phyloP scores from a whole-genome alignment of 305 asterid genomes.

The Nicotiana rustica region DNA sequence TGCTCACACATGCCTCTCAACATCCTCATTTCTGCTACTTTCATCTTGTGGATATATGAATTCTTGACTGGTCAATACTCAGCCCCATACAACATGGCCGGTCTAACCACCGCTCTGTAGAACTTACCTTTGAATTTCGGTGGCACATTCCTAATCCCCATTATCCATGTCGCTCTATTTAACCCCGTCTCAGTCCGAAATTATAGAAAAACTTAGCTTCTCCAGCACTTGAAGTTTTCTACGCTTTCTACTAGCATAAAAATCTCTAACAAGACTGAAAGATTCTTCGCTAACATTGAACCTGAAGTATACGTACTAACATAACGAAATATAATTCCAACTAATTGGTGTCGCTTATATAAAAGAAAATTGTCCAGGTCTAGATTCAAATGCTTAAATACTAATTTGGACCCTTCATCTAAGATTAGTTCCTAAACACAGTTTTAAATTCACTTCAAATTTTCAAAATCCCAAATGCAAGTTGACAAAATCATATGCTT shows the following conservation, averaged over 20 bases:
- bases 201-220: background rate
- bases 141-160: too few species aligned
- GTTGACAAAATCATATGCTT: background rate
- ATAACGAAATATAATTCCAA: background rate
- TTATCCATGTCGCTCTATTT: background rate
- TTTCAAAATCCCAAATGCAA: background rate
- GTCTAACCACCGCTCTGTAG: too few species aligned
- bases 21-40: too few species aligned
- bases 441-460: conserved; percentile 1
- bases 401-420: background rate
- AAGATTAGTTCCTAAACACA: background rate
- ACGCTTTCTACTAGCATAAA: background rate
- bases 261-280: background rate
- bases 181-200: background rate
- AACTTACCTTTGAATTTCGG: too few species aligned
- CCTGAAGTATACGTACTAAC: background rate
- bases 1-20: too few species aligned
- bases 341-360: background rate
- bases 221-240: background rate
- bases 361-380: background rate
- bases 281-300: background rate
- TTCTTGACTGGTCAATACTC: too few species aligned
- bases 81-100: too few species aligned
- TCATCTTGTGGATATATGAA: too few species aligned
- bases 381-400: background rate